Evolutionary conservation across 2,329 filamentous ascomycete species (phyloP), one percentile per base, ranked within the genome.

Genomic region (Parascedosporium putredinis): DNA sequence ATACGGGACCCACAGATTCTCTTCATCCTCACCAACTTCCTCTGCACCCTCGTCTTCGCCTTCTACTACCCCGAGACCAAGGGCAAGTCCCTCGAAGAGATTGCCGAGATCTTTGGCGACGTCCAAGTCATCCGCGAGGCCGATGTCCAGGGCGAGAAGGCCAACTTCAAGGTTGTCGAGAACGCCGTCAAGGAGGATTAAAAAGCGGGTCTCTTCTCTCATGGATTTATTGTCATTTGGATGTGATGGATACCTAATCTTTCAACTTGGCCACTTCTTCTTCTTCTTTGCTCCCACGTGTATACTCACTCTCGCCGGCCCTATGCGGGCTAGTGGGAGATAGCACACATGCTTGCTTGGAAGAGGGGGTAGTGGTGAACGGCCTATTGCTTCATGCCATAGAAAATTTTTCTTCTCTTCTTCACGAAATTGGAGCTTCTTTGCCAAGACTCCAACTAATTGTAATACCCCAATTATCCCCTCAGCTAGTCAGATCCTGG

Each of bases 51-150:
- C 0, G 44, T 68, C 0, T 68, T 68, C 49, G 60, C 60, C 0
- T 54, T 67, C 5, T 58, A 56, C 1, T 68, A 68, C 49, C 66
- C 66, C 0, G 66, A 68, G 25, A 68, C 66, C 1, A 61, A 59
- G 59, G 65, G 66, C 0, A 68, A 68, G 62, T 67, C 66, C 0
- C 55, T 68, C 0, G 66, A 68, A 47, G 61, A 68, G 46, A 67
- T 68, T 22, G 65, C 65, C 12, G 65, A 67, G 24, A 64, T 68
- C 6, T 68, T 68, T 42, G 66, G 65, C 1, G 66, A 67, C 27
- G 60, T 68, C 44, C 59, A 62, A 43, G 55, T 59, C 5, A 52
- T 61, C 1, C 56, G 50, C 3, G 52, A 57, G 14, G 55, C 54
- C 1, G 56, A 62, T 12, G 50, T 56, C 1, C 58, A 55, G 8